Conservation (phyloP, 2,329 filamentous ascomycete species). For the Penicillium sp. region DNA sequence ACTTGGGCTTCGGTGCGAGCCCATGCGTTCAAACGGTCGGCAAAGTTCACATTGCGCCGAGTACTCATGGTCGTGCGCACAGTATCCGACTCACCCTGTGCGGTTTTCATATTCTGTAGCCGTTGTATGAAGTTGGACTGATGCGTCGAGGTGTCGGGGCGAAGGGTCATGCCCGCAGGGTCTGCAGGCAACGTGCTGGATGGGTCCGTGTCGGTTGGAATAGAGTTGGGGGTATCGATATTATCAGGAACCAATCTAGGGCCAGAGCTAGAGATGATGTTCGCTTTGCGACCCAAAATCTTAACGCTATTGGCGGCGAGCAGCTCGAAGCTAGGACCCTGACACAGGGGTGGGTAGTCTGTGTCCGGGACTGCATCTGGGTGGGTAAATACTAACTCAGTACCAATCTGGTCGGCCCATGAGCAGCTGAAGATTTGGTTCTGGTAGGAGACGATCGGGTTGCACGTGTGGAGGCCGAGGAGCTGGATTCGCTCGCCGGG, state of each 20-base stretch:
- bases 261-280: conserved; percentile 52
- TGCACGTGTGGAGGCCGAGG: conserved; percentile 73
- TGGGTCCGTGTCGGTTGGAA: background rate
- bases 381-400: conserved; percentile 72
- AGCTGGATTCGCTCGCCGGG: conserved; percentile 65
- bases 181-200: conserved; percentile 3
- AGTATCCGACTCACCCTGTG: conserved; percentile 64
- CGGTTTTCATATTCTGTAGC: conserved; percentile 64
- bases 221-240: background rate
- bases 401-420: conserved; percentile 83
- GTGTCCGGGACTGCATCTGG: conserved; percentile 31
- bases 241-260: conserved; percentile 4
- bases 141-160: conserved; percentile 36
- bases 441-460: conserved; percentile 78
- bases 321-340: conserved; percentile 61
- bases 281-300: conserved; percentile 66
- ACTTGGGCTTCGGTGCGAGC: conserved; percentile 40
- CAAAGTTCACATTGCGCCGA: conserved; percentile 33
- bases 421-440: conserved; percentile 75
- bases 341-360: conserved; percentile 39
- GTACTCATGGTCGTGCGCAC: conserved; percentile 61
- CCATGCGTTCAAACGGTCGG: conserved; percentile 37
- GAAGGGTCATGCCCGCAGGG: conserved; percentile 18
- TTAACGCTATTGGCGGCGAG: conserved; percentile 70
- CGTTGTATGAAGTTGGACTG: conserved; percentile 63